Base-by-base conservation (phyloP, 805 yeast species). In the Metschnikowia borealis region DNA sequence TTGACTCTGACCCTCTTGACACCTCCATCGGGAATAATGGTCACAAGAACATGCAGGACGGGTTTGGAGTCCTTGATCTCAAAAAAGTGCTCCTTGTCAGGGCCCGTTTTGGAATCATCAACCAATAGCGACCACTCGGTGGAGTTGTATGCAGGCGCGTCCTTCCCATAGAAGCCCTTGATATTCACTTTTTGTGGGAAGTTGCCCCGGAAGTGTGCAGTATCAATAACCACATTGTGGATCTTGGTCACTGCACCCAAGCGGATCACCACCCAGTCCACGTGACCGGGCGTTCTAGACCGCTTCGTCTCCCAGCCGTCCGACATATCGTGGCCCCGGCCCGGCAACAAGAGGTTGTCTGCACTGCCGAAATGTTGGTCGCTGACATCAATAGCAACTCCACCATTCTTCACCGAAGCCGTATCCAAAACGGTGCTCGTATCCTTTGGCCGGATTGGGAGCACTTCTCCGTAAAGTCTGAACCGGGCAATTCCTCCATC, bases 251-350 rank as follows among this genome's bases (percentile, higher is more conserved):
- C 62, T 33, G 84, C 81, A 17, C 97, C 97, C 47, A 92, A 78
- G 59, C 85, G 81, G 51, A 92, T 79, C 47, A 89, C 80, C 2
- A 83, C 96, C 97, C 97, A 92, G 73, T 92, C 99, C 36, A 80
- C 83, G 66, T 92, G 98, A 40, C 88, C 90, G 3, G 83, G 80
- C 11, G 72, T 75, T 65, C 98, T 80, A 1, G 97, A 89, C 66
- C 99, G 82, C 60, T 81, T 82, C 21, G 99, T 92, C 67, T 92
- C 99, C 99, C 99, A 92, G 13, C 99, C 99, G 64, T 94, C 98
- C 46, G 94, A 82, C 98, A 92, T 92, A 68, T 92, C 97, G 60
- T 78, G 81, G 47, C 99, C 99, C 53, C 97, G 82, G 14, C 98
- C 98, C 2, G 97, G 97, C 49, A 92, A 74, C 50, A 92, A 71